Conservation (phyloP, 2,329 filamentous ascomycete species). For the Tolypocladium pustulatum region DNA sequence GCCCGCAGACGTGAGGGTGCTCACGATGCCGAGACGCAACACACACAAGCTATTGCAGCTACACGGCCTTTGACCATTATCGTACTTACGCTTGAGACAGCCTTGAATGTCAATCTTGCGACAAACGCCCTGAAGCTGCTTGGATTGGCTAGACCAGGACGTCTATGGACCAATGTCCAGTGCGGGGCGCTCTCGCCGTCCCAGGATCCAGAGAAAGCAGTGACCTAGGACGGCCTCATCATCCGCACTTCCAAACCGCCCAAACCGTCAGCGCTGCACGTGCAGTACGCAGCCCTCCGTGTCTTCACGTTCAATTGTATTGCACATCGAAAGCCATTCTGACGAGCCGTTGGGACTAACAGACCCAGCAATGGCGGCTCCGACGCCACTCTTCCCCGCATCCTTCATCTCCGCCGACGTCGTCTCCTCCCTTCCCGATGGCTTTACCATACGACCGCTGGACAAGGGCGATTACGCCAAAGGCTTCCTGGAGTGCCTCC, state of each 20-base stretch:
- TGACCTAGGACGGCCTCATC: neutral
- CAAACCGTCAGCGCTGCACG: neutral
- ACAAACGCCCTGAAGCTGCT: neutral
- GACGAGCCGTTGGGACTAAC: neutral
- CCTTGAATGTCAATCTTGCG: neutral
- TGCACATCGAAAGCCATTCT: neutral
- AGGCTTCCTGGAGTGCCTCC: constrained; percentile 66
- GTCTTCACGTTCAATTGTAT: too few species aligned
- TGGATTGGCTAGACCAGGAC: neutral
- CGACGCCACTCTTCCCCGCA: constrained; percentile 46
- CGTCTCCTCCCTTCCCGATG: constrained; percentile 48
- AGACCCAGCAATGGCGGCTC: constrained; percentile 5
- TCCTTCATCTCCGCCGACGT: constrained; percentile 56
- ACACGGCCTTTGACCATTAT: neutral
- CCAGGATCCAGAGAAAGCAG: neutral
- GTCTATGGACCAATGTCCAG: neutral
- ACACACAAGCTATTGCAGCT: neutral
- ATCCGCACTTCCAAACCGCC: neutral
- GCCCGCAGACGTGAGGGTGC: neutral
- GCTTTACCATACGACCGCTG: constrained; percentile 63
- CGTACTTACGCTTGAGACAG: neutral
- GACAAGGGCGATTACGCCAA: constrained; percentile 55
- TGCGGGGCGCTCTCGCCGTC: neutral
- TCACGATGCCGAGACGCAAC: neutral
- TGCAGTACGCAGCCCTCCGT: neutral